Base-by-base conservation (phyloP, 1,284 basidiomycete genomes). In the Cutaneotrichosporon daszewskae region DNA sequence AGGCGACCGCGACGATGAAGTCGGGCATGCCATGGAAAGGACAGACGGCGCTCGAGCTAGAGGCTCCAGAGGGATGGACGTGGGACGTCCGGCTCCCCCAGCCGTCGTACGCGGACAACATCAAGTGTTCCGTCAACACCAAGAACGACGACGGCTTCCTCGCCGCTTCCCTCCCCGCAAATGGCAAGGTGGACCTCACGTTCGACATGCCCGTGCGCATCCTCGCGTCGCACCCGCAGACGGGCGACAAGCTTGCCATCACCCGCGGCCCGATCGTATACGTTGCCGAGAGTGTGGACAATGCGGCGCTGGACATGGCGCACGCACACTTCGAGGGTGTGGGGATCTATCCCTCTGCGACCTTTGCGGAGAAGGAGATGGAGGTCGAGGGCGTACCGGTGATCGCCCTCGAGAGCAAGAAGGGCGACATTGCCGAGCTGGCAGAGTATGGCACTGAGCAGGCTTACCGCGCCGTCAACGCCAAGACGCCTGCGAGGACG, bases 1-100 rank as follows among this genome's bases (percentile, higher is more conserved):
- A 6, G 3, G 62, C 62, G 6, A 49, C 28, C 1, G 57, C 57
- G 19, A 43, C 34, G 10, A 57, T 62, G 56, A 28, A 22, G 8
- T 53, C 50, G 14, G 51, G 47, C 11, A 62, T 65, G 60, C 62
- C 62, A 16, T 62, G 60, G 60, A n/a, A 31, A 1, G 60, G 59
- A 3, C 19, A 46, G 28, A 52, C 54, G 11, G 20, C 26, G 9
- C 46, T 51, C 42, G 26, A 39, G 19, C 36, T 60, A 19, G 34
- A 48, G 0, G 58, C 55, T 2, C 59, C 60, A 6, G 51, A 52
- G 22, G 62, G 55, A 2, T 62, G 57, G 56, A 45, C 22, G 7
- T 59, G 59, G 57, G 38, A 47, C 8, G 42, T 62, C 4, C 28
- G 32, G 6, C 24, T 65, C 2, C 62, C 62, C 1, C 31, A 22